Percentiles rank a stretch among this genome's conserved stretches.
phyloP scores from a whole-genome alignment of 352 stramenopile species.

The Phytophthora multivora region DNA sequence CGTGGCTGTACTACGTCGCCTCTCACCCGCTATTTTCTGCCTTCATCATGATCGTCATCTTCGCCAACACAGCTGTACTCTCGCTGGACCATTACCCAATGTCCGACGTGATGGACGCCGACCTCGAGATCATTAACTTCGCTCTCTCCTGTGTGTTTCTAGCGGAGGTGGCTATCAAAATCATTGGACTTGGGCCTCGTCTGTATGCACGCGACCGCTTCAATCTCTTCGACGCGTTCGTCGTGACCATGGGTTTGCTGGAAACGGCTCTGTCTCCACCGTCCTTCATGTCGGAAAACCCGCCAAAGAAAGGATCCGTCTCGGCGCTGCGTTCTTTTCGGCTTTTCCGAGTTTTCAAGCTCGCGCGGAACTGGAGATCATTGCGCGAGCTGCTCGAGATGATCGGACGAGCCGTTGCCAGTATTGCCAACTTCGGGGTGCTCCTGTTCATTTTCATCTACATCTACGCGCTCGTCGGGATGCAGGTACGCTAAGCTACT shows the following conservation, averaged over 20 bases:
- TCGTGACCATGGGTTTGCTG: slow-evolving; percentile 72
- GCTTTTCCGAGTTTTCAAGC: slow-evolving; percentile 94
- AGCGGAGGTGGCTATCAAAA: slow-evolving; percentile 78
- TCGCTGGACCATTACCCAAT: slow-evolving; percentile 86
- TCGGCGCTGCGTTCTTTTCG: slow-evolving; percentile 90
- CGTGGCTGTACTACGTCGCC: slow-evolving; percentile 56
- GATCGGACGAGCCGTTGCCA: slow-evolving; percentile 84
- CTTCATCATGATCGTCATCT: slow-evolving; percentile 71
- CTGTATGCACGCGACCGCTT: slow-evolving; percentile 77
- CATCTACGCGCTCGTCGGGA: slow-evolving; percentile 91
- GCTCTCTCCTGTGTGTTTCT: slow-evolving; percentile 73
- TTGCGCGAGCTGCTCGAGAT: slow-evolving; percentile 91
- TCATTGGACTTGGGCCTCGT: slow-evolving; percentile 68
- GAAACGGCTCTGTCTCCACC: slow-evolving; percentile 71
- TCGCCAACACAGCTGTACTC: slow-evolving; percentile 83
- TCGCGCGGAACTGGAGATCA: slow-evolving; percentile 90
- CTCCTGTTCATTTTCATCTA: slow-evolving; percentile 95
- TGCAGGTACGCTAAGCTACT: too few species aligned
- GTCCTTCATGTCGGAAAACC: slow-evolving; percentile 63
- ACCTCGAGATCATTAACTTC: slow-evolving; percentile 82
- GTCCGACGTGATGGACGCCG: slow-evolving; percentile 37
- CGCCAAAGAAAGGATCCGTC: slow-evolving; percentile 69
- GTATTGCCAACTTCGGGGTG: slow-evolving; percentile 94
- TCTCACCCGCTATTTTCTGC: slow-evolving; percentile 55
- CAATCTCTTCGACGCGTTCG: slow-evolving; percentile 85